These are phyloP conservation scores for Metarhizium rileyi DNA, from an alignment of 2,329 filamentous ascomycete species.

Conservation along the genomic window DNA sequence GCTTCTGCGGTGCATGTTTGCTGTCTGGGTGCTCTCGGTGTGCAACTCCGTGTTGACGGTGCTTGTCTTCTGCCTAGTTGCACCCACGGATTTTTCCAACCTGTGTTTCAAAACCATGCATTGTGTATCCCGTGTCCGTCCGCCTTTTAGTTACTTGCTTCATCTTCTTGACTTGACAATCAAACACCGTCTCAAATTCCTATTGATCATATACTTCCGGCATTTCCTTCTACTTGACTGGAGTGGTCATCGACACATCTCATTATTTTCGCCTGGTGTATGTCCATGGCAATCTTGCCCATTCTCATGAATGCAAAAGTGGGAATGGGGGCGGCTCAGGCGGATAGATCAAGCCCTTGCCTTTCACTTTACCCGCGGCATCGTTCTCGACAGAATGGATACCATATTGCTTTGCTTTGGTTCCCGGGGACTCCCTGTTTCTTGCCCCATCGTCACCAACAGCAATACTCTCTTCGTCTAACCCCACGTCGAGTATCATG, in stretches of 20 bases:
- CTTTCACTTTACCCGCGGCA: background rate
- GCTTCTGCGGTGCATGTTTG: background rate
- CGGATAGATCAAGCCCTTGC: background rate
- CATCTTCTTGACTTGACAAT: no score
- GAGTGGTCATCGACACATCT: no score
- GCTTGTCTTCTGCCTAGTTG: no score
- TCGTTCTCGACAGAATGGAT: background rate
- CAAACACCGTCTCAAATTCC: no score
- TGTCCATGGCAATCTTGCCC: no score
- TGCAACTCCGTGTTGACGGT: background rate
- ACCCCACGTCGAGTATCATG: slow-evolving; percentile 47
- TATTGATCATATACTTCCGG: no score
- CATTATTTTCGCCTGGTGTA: no score
- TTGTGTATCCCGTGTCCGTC: no score
- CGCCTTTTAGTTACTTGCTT: no score
- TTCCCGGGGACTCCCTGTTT: background rate
- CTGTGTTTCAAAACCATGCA: no score
- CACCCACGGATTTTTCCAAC: no score
- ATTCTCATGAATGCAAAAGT: background rate
- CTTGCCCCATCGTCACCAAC: background rate
- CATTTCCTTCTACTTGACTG: no score
- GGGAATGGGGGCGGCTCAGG: background rate
- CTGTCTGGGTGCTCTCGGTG: background rate
- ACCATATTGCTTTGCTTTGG: background rate
- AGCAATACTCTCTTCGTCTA: slow-evolving; percentile 32